Evolutionary conservation across 371 early-diverging fungal genomes (phyloP), one percentile per base, ranked within the genome.

Genomic region (Mucor saturninus): DNA sequence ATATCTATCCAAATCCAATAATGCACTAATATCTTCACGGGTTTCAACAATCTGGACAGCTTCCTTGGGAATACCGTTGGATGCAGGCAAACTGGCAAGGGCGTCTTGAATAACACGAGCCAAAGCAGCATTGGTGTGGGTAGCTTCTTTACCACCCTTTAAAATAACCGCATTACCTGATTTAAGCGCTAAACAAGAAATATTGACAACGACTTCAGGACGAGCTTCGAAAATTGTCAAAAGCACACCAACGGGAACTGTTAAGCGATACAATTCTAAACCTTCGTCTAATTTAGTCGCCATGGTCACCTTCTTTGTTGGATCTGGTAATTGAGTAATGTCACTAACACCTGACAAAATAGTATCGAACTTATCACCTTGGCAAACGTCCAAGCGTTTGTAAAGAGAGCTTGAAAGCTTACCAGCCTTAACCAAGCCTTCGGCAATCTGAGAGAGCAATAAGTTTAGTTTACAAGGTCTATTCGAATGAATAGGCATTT

Each of bases 161-260:
- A 98, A 86, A 46, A 98, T 95, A 1, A 95, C 97, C 6, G 98
- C 96, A 76, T 98, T 98, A 61, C 91, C 94, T 10, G 95, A 95
- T 74, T 98, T 98, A 61, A 98, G 86, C 2, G 96, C 94, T 68
- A 98, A 78, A n/a, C 92, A 90, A 0, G 96, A 91, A 60, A 98
- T 96, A 65, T 98, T 96, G 26, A 97, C 96, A 15, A 97, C 95
- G 1, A 98, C 98, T 75, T 98, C 98, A n/a, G 98, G 98, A 28
- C 98, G 87, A 15, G 98, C 96, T 75, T 98, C 98, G 65, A 98
- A 98, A 58, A 98, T 98, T 60, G 96, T 94, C 75, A 98, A 76
- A 45, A 95, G 76, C 14, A 96, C 96, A 37, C 98, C 98, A 21
- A 98, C 94, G 40, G 98, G 96, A 38, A 93, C 94, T 1, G 89